Evolutionary conservation across 2,329 filamentous ascomycete genomes (phyloP).

Genomic region (Lasiodiplodia gonubiensis): DNA sequence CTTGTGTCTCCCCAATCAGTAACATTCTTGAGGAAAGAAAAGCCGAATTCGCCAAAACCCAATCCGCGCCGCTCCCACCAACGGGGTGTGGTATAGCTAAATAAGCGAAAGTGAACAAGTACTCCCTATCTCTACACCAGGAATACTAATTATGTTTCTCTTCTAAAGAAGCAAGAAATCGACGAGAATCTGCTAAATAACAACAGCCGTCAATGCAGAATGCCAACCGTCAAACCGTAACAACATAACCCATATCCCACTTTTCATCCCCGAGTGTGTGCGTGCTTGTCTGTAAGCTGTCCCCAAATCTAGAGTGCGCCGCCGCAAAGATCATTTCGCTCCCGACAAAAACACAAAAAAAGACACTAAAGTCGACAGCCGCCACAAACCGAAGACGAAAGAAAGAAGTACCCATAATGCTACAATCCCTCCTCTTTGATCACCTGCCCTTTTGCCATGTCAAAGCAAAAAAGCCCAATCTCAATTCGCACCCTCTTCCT

Average conservation of each 20-base stretch:
- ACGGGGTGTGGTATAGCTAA: neutral
- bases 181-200: neutral
- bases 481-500: neutral
- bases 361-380: neutral
- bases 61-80: neutral
- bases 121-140: neutral
- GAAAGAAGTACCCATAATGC: neutral
- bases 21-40: neutral
- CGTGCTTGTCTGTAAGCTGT: neutral
- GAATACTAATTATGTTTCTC: neutral
- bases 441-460: no score
- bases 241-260: neutral
- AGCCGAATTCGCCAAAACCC: neutral
- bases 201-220: neutral
- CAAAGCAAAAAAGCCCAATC: neutral
- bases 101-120: neutral
- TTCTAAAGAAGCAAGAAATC: neutral
- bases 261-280: neutral
- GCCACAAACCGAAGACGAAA: neutral
- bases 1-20: neutral
- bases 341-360: neutral
- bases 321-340: neutral
- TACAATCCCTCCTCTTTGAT: neutral
- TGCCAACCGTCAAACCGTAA: neutral
- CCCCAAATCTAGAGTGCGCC: neutral